phyloP scores from a whole-genome alignment of 2,329 filamentous ascomycete genomes.

The Colletotrichum kahawae region DNA sequence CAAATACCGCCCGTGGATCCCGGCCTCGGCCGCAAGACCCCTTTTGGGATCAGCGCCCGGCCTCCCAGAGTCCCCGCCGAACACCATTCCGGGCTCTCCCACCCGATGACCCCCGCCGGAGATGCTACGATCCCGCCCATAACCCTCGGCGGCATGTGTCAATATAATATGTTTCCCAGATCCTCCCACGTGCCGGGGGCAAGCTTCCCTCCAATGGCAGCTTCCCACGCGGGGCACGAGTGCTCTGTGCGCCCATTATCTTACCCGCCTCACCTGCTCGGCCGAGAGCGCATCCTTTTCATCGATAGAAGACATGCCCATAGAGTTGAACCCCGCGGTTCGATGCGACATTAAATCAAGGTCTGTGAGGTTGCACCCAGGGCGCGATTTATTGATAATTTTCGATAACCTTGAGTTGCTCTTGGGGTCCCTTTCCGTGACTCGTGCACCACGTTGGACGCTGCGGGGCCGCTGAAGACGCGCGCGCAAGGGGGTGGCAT shows the following conservation, averaged over 20 bases:
- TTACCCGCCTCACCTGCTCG: background rate
- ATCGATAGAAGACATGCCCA: background rate
- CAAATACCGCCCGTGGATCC: background rate
- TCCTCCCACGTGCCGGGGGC: background rate
- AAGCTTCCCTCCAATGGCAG: background rate
- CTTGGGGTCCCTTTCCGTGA: background rate
- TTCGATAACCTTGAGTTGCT: background rate
- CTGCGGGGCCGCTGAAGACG: background rate
- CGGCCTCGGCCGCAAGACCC: background rate
- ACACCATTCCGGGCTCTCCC: slow-evolving; percentile 8
- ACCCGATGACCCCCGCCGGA: slow-evolving; percentile 10
- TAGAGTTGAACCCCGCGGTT: background rate
- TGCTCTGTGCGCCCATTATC: background rate
- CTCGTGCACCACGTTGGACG: background rate
- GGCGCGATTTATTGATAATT: background rate
- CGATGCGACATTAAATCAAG: slow-evolving; percentile 5
- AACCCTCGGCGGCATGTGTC: slow-evolving; percentile 13
- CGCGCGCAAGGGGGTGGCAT: background rate
- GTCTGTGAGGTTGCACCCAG: background rate
- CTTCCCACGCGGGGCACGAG: background rate
- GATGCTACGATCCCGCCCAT: slow-evolving; percentile 11
- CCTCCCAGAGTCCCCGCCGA: background rate
- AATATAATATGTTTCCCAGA: background rate
- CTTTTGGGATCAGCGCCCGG: slow-evolving; percentile 13
- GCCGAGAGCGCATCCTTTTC: background rate